Evolutionary conservation across 257 asterid genomes (phyloP).

Genomic region (Galeopsis tetrahit): DNA sequence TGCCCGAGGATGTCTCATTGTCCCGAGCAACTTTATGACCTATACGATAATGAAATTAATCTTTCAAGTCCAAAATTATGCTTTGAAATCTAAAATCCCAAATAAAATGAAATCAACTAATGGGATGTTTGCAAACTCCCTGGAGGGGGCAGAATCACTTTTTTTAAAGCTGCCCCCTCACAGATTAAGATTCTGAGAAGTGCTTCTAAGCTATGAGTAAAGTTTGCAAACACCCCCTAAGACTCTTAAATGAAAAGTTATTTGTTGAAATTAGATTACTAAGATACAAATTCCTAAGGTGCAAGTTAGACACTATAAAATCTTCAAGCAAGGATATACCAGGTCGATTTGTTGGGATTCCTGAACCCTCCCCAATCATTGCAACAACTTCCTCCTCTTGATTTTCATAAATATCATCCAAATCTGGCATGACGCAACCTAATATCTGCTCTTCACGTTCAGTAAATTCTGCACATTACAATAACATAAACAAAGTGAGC

Average conservation of each 20-base stretch:
- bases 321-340: conserved; percentile 38
- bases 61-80: conserved; percentile 7
- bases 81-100: conserved; percentile 4
- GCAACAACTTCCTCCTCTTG: conserved; percentile 70
- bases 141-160: too few relatives aligned
- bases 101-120: not conserved
- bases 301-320: conserved; percentile 23
- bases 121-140: too few relatives aligned
- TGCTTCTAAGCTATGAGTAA: too few relatives aligned
- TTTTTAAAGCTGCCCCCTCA: too few relatives aligned
- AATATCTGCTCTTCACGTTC: conserved; percentile 63
- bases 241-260: not conserved
- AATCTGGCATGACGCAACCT: conserved; percentile 53
- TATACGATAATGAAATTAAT: conserved; percentile 32
- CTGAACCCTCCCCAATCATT: conserved; percentile 66
- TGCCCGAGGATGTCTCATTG: conserved; percentile 44
- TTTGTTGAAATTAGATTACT: not conserved
- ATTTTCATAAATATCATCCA: conserved; percentile 67
- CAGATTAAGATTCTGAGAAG: too few relatives aligned
- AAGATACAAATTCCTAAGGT: conserved; percentile 9
- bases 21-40: conserved; percentile 47
- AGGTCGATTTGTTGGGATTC: conserved; percentile 34
- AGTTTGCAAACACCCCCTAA: too few relatives aligned
- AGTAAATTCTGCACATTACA: conserved; percentile 44
- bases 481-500: conserved; percentile 29